phyloP scores from a whole-genome alignment of 768 basidiomycete species.

The Fistulinella prunicolor region DNA sequence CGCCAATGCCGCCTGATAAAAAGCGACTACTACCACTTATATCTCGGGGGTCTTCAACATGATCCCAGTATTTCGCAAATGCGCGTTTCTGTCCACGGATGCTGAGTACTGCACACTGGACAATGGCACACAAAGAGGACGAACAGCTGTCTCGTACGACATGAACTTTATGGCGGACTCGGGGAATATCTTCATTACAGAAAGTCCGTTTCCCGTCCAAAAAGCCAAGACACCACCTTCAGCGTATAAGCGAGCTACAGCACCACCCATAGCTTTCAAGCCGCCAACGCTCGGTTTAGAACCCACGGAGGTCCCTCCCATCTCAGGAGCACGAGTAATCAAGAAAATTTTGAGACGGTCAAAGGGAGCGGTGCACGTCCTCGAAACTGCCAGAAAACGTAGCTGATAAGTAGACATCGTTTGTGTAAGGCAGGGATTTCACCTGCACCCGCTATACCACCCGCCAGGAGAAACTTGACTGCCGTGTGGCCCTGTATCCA shows the following conservation, averaged over 20 bases:
- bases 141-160: slow-evolving; percentile 87
- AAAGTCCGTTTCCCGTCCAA: slow-evolving; percentile 97
- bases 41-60: slow-evolving; percentile 82
- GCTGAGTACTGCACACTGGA: slow-evolving; percentile 17
- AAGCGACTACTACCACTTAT: slow-evolving; percentile 93
- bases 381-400: slow-evolving; percentile 62
- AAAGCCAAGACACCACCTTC: slow-evolving; percentile 90
- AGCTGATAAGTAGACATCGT: slow-evolving; percentile 3
- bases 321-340: slow-evolving; percentile 82
- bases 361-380: slow-evolving; percentile 96
- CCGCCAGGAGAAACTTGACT: slow-evolving; percentile 87
- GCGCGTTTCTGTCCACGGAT: slow-evolving; percentile 72
- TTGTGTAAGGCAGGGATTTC: slow-evolving; percentile 22
- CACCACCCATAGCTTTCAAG: slow-evolving; percentile 62
- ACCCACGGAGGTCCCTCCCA: slow-evolving; percentile 50
- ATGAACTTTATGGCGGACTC: slow-evolving; percentile 99
- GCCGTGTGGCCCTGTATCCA: slow-evolving; percentile 70
- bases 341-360: slow-evolving; percentile 96
- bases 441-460: slow-evolving; percentile 94
- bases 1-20: slow-evolving; percentile 92
- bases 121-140: slow-evolving; percentile 30
- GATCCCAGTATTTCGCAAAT: slow-evolving; percentile 89
- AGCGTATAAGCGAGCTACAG: slow-evolving; percentile 76
- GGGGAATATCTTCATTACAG: slow-evolving; percentile 93
- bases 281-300: slow-evolving; percentile 49